These are phyloP conservation scores for Sphenostylis stenocarpa DNA, from an alignment of 306 rosid species.

Conservation along the genomic window DNA sequence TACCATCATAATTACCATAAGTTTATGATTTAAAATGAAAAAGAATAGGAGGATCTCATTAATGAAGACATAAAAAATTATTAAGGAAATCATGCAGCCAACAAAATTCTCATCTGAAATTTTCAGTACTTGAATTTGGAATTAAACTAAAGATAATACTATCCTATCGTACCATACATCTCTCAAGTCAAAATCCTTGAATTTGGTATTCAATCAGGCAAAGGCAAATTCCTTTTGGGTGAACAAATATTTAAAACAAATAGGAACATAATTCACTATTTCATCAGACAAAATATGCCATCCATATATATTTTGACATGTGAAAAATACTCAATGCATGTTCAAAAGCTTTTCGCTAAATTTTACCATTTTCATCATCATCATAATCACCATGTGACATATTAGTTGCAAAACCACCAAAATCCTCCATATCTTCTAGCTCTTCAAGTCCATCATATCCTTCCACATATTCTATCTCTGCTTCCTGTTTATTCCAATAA, in stretches of 20 bases:
- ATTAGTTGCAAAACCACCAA: conserved; percentile 44
- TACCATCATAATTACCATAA: not conserved
- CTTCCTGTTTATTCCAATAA: conserved; percentile 56
- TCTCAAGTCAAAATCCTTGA: not conserved
- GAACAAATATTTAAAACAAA: conserved; percentile 13
- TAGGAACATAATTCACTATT: not conserved
- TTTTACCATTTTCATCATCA: conserved; percentile 54
- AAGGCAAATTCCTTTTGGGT: not conserved
- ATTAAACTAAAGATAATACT: conserved; percentile 5
- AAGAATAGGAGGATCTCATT: not conserved
- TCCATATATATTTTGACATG: conserved; percentile 12
- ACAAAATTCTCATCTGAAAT: not conserved
- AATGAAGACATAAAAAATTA: not conserved
- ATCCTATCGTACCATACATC: not conserved
- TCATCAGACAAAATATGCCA: not conserved
- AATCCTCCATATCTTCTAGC: conserved; percentile 90
- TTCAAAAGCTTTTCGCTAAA: conserved; percentile 22
- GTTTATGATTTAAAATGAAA: not conserved
- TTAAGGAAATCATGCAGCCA: conserved; percentile 4
- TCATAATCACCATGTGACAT: conserved; percentile 34
- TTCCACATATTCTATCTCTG: conserved; percentile 72
- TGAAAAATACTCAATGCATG: not conserved
- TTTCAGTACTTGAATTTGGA: not conserved
- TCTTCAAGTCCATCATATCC: conserved; percentile 73
- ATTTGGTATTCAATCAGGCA: not conserved